phyloP scores from a whole-genome alignment of 352 stramenopile species.

The Bremia lactucae region DNA sequence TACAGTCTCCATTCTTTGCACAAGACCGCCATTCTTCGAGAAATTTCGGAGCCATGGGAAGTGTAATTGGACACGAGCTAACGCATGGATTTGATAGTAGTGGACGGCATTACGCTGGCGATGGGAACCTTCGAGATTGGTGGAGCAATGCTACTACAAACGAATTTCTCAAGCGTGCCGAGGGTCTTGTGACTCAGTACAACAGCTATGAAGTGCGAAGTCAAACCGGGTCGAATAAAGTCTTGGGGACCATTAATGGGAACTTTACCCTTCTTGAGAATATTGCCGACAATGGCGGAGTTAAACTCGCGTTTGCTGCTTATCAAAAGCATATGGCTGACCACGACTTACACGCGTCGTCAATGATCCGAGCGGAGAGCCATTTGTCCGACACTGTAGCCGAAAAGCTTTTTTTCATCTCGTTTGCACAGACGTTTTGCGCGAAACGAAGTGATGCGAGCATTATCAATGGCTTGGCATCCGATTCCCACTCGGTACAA shows the following conservation, averaged over 20 bases:
- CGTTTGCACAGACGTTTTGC: conserved; percentile 68
- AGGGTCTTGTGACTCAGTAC: conserved; percentile 67
- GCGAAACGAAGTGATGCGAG: conserved; percentile 49
- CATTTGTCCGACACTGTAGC: conserved; percentile 10
- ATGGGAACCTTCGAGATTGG: conserved; percentile 89
- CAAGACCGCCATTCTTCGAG: conserved; percentile 66
- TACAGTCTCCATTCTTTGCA: conserved; percentile 92
- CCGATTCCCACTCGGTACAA: conserved; percentile 55
- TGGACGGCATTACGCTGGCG: conserved; percentile 79
- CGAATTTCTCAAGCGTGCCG: conserved; percentile 53
- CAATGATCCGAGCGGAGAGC: no score
- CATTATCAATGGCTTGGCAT: conserved; percentile 34
- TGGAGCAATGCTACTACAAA: conserved; percentile 81
- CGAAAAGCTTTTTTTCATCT: conserved; percentile 71
- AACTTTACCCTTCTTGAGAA: conserved; percentile 75
- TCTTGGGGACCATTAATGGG: conserved; percentile 62
- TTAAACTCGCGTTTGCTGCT: conserved; percentile 60
- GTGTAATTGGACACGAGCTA: conserved; percentile 92
- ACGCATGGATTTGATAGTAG: conserved; percentile 93
- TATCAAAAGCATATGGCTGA: conserved; percentile 31
- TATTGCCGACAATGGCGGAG: conserved; percentile 75
- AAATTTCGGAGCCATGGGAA: conserved; percentile 92
- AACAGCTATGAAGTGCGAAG: conserved; percentile 34
- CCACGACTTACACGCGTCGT: background rate
- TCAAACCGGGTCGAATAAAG: conserved; percentile 19